phyloP scores from a whole-genome alignment of 2,329 filamentous ascomycete genomes.

The Metarhizium brunneum region DNA sequence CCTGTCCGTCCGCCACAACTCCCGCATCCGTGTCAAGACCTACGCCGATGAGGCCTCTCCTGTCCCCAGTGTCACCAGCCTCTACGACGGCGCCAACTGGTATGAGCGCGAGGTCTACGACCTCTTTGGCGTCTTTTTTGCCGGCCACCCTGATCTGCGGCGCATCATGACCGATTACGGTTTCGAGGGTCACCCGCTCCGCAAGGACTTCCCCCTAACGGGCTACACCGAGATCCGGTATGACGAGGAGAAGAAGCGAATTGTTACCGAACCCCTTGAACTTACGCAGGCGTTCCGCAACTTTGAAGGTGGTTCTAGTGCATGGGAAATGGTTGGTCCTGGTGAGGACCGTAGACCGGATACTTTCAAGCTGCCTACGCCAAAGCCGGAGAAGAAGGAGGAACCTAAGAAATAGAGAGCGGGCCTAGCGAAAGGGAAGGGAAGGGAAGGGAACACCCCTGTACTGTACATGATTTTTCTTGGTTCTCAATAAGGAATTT shows the following conservation, averaged over 20 bases:
- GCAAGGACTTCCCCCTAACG: conserved; percentile 96
- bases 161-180: conserved; percentile 99
- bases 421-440: background rate
- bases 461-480: conserved; percentile 8
- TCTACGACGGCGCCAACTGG: conserved; percentile 97
- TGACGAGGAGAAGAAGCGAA: conserved; percentile 99
- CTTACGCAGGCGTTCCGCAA: conserved; percentile 98
- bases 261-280: conserved; percentile 95
- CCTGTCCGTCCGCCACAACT: conserved; percentile 91
- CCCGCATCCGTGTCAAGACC: conserved; percentile 94
- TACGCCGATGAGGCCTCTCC: conserved; percentile 95
- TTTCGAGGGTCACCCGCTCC: conserved; percentile 92
- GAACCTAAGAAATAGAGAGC: conserved; percentile 77
- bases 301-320: conserved; percentile 80
- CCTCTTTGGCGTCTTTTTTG: conserved; percentile 94
- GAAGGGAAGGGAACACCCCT: background rate
- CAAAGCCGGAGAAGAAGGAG: conserved; percentile 87
- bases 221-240: conserved; percentile 97
- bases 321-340: conserved; percentile 56
- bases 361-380: conserved; percentile 85
- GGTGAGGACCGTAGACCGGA: conserved; percentile 71
- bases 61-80: conserved; percentile 74
- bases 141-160: conserved; percentile 86
- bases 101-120: conserved; percentile 98
- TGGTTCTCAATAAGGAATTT: conserved; percentile 3